Percentiles rank a stretch among this genome's conserved stretches.
These are phyloP conservation scores for Scleromitrula shiraiana DNA, from an alignment of 2,329 filamentous ascomycete genomes.

Conservation along the genomic window DNA sequence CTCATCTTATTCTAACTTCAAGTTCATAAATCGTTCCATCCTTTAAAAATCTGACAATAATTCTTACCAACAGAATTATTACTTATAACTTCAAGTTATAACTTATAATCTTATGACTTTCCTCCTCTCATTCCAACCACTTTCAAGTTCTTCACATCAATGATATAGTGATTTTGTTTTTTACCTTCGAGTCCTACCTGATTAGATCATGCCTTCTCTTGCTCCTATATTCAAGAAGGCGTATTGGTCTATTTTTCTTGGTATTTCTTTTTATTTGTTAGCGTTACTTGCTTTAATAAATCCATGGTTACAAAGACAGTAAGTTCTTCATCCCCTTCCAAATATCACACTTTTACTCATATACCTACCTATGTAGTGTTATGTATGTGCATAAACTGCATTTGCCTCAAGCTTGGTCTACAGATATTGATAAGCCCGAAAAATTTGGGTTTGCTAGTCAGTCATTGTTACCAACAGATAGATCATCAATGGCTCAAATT, in stretches of 20 bases:
- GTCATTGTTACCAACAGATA: constrained; percentile 19
- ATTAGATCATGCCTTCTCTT: constrained; percentile 24
- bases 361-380: constrained; percentile 38
- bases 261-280: constrained; percentile 56
- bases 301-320: constrained; percentile 75
- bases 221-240: constrained; percentile 39
- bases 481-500: neutral
- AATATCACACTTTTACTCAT: neutral
- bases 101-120: no score
- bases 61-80: no score
- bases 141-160: no score
- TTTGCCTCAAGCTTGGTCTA: constrained; percentile 50
- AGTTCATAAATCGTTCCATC: no score
- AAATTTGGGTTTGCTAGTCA: constrained; percentile 79
- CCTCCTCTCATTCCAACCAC: no score
- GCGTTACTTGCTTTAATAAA: constrained; percentile 59
- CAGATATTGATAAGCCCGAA: constrained; percentile 68
- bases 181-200: neutral
- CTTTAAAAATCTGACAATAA: no score
- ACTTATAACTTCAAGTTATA: no score
- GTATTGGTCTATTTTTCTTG: constrained; percentile 45
- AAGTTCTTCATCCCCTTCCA: constrained; percentile 30
- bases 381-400: constrained; percentile 79
- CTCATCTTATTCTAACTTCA: no score
- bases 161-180: no score